Evolutionary conservation across 768 basidiomycete species (phyloP).

Genomic region (Lentinula detonsa): DNA sequence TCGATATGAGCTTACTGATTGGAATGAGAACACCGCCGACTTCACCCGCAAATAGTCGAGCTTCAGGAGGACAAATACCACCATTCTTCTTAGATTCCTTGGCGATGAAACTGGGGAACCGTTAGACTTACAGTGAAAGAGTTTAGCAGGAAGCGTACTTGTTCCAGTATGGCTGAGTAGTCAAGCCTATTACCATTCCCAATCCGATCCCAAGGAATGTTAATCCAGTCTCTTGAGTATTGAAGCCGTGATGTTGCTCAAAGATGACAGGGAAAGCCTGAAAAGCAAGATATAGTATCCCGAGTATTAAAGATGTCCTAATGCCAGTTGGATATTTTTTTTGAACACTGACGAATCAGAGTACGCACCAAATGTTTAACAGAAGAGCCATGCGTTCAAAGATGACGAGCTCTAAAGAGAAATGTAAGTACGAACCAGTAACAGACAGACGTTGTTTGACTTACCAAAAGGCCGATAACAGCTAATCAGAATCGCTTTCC

Average conservation of each 20-base stretch:
- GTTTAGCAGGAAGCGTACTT: conserved; percentile 28
- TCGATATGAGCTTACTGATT: conserved; percentile 42
- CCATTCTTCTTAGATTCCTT: conserved; percentile 31
- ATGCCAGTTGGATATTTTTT: conserved; percentile 35
- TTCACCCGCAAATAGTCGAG: conserved; percentile 58
- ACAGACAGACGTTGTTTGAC: conserved; percentile 13
- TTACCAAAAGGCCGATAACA: conserved; percentile 69
- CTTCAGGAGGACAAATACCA: conserved; percentile 56
- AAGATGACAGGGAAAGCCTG: conserved; percentile 49
- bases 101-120: conserved; percentile 26
- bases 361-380: conserved; percentile 61
- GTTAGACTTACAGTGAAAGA: conserved; percentile 35
- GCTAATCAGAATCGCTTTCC: conserved; percentile 45
- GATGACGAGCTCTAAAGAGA: conserved; percentile 46
- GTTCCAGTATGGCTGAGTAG: conserved; percentile 17
- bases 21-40: conserved; percentile 64
- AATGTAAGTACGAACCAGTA: no score
- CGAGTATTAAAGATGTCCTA: conserved; percentile 56
- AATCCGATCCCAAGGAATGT: conserved; percentile 57
- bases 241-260: conserved; percentile 46
- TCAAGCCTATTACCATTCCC: conserved; percentile 45
- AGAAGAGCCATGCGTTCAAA: conserved; percentile 74
- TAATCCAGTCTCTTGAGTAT: conserved; percentile 45
- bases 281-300: conserved; percentile 62
- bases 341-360: conserved; percentile 29